A percentile compares a stretch with the other conserved stretches of the same genome.
These are phyloP conservation scores for Brachypodium distachyon DNA, from an alignment of 202 grass and related monocot species.

Conservation along the genomic window DNA sequence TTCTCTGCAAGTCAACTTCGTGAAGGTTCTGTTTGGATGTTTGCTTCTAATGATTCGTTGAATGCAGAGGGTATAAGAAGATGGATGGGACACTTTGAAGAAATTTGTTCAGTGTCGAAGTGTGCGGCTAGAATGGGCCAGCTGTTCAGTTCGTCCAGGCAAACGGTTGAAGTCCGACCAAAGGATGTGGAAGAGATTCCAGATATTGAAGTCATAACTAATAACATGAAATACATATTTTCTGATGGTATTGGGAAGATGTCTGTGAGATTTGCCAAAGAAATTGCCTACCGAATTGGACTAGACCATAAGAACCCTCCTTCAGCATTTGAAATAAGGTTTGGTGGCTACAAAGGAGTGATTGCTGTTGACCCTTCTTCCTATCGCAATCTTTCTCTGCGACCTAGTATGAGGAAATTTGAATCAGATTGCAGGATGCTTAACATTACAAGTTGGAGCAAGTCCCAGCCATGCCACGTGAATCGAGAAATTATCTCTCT, in stretches of 20 bases:
- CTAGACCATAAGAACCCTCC: constrained; percentile 40
- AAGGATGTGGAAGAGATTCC: constrained; percentile 56
- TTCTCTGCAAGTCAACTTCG: constrained; percentile 98
- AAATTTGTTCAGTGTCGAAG: constrained; percentile 78
- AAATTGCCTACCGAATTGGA: constrained; percentile 45
- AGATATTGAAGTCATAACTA: constrained; percentile 76
- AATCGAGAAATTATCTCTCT: constrained; percentile 93
- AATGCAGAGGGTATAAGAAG: constrained; percentile 65
- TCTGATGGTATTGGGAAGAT: constrained; percentile 95
- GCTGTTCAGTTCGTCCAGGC: constrained; percentile 82
- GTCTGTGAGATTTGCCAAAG: constrained; percentile 52
- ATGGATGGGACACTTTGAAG: constrained; percentile 87
- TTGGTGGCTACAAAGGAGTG: constrained; percentile 91
- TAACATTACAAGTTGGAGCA: constrained; percentile 75
- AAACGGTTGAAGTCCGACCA: constrained; percentile 42
- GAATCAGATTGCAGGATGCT: constrained; percentile 77
- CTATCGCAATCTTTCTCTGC: constrained; percentile 53
- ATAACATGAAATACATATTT: constrained; percentile 70
- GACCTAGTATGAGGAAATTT: constrained; percentile 93
- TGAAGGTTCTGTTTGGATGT: constrained; percentile 95
- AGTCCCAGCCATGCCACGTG: constrained; percentile 67
- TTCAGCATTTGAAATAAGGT: constrained; percentile 97
- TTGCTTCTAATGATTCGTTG: constrained; percentile 76
- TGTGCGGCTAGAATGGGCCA: constrained; percentile 99
- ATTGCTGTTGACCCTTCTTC: constrained; percentile 57